These are phyloP conservation scores for Diplocarpon mali DNA, from an alignment of 2,329 filamentous ascomycete genomes.

Conservation along the genomic window DNA sequence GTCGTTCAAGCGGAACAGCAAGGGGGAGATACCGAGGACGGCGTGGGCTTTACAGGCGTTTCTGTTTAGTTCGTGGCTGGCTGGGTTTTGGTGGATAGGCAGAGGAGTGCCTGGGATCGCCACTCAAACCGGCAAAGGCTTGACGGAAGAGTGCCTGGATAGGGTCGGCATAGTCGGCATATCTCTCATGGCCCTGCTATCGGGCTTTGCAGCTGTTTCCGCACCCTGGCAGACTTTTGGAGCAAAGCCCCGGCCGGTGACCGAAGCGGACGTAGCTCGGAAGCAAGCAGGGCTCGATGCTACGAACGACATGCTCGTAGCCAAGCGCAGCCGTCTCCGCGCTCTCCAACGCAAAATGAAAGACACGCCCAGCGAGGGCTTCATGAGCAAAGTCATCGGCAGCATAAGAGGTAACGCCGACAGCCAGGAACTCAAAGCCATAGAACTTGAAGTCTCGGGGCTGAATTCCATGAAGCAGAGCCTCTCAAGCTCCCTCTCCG, in stretches of 20 bases:
- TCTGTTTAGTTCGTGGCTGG: slow-evolving; percentile 58
- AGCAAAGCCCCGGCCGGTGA: slow-evolving; percentile 51
- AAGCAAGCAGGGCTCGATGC: slow-evolving; percentile 72
- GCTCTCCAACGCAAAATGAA: slow-evolving; percentile 55
- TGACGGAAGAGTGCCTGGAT: slow-evolving; percentile 43
- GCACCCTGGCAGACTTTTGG: slow-evolving; percentile 78
- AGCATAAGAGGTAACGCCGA: slow-evolving; percentile 54
- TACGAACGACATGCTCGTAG: slow-evolving; percentile 65
- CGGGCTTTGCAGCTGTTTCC: slow-evolving; percentile 80
- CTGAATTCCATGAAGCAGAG: slow-evolving; percentile 70
- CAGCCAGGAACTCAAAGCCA: slow-evolving; percentile 44
- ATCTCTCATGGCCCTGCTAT: slow-evolving; percentile 75
- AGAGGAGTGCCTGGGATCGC: slow-evolving; percentile 44
- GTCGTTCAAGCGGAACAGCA: slow-evolving; percentile 48
- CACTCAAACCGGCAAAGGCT: slow-evolving; percentile 29
- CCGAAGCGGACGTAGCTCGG: slow-evolving; percentile 62
- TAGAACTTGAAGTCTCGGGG: slow-evolving; percentile 68
- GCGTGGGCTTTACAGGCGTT: slow-evolving; percentile 53
- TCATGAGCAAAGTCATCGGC: slow-evolving; percentile 65
- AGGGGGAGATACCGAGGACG: slow-evolving; percentile 43
- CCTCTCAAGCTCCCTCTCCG: slow-evolving; percentile 52
- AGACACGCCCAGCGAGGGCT: slow-evolving; percentile 36
- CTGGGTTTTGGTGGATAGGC: slow-evolving; percentile 67
- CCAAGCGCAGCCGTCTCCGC: slow-evolving; percentile 63
- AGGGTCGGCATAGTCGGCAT: slow-evolving; percentile 78